Percentiles rank a stretch among this genome's conserved stretches.
These are phyloP conservation scores for Debaryomyces nepalensis DNA, from an alignment of 1,139 yeast genomes.

Conservation along the genomic window DNA sequence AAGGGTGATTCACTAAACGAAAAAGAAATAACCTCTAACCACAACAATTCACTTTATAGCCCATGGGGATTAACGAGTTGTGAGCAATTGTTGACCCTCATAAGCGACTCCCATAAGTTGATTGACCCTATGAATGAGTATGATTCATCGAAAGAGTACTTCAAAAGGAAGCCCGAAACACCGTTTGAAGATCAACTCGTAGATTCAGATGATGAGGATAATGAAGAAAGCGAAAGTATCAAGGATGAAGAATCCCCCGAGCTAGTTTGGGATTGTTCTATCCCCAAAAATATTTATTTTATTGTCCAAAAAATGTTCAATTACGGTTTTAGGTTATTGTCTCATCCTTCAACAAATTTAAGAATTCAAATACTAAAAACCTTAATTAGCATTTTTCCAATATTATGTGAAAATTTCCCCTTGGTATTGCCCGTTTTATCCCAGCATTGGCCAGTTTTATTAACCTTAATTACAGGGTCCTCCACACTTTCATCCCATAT, in stretches of 20 bases:
- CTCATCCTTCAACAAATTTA: slow-evolving; percentile 66
- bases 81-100: slow-evolving; percentile 43
- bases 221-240: slow-evolving; percentile 29
- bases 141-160: slow-evolving; percentile 40
- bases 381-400: slow-evolving; percentile 54
- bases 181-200: slow-evolving; percentile 39
- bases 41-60: slow-evolving; percentile 32
- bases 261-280: slow-evolving; percentile 61
- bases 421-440: slow-evolving; percentile 71
- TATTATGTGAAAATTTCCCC: slow-evolving; percentile 64
- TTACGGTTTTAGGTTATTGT: slow-evolving; percentile 71
- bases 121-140: slow-evolving; percentile 36
- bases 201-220: slow-evolving; percentile 44
- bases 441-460: slow-evolving; percentile 62
- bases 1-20: slow-evolving; percentile 20
- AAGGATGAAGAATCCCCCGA: slow-evolving; percentile 28
- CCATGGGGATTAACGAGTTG: slow-evolving; percentile 61
- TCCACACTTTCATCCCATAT: slow-evolving; percentile 20
- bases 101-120: slow-evolving; percentile 43
- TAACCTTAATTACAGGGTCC: slow-evolving; percentile 25
- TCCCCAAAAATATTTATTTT: slow-evolving; percentile 62
- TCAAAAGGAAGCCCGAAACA: slow-evolving; percentile 34
- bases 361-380: slow-evolving; percentile 61
- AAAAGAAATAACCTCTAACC: slow-evolving; percentile 10
- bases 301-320: slow-evolving; percentile 63